Conservation (phyloP, 2,329 filamentous ascomycete genomes). For the Trichoderma aggressivum region DNA sequence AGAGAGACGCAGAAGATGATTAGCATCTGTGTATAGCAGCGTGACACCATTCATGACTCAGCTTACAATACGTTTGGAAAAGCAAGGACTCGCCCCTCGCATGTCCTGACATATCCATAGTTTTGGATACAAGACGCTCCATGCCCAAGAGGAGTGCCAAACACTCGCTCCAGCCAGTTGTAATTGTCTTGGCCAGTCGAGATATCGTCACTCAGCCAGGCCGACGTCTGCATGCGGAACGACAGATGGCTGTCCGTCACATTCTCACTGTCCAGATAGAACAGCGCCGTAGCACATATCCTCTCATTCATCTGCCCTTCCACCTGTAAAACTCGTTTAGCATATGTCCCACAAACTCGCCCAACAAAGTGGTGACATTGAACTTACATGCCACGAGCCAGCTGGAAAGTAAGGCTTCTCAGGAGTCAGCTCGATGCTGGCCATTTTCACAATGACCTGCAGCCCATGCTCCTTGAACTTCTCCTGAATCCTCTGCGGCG, state of each 20-base stretch:
- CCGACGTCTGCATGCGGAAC: slow-evolving; percentile 8
- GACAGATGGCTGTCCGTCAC: slow-evolving; percentile 14
- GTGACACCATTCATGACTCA: not conserved
- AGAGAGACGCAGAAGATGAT: not conserved
- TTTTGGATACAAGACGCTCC: slow-evolving; percentile 20
- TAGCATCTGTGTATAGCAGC: not conserved
- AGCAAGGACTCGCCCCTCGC: slow-evolving; percentile 25
- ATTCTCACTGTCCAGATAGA: slow-evolving; percentile 24
- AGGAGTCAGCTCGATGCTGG: slow-evolving; percentile 52
- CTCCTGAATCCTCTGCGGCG: slow-evolving; percentile 17
- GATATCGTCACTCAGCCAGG: not conserved
- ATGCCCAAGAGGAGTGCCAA: slow-evolving; percentile 16
- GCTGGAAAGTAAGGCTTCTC: slow-evolving; percentile 46
- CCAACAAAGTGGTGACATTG: not conserved
- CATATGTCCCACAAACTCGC: not conserved
- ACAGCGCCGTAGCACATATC: slow-evolving; percentile 29
- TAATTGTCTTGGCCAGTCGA: not conserved
- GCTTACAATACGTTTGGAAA: slow-evolving; percentile 28
- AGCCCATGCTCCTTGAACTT: slow-evolving; percentile 37
- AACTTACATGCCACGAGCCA: slow-evolving; percentile 42
- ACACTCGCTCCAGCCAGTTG: slow-evolving; percentile 19
- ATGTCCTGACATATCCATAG: slow-evolving; percentile 25
- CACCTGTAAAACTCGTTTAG: not conserved
- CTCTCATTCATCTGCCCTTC: slow-evolving; percentile 31
- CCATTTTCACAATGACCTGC: slow-evolving; percentile 60